A percentile compares a stretch with the other conserved stretches of the same genome.
Evolutionary conservation across 2,329 filamentous ascomycete species (phyloP).

Genomic region (Penicillium brasilianum): DNA sequence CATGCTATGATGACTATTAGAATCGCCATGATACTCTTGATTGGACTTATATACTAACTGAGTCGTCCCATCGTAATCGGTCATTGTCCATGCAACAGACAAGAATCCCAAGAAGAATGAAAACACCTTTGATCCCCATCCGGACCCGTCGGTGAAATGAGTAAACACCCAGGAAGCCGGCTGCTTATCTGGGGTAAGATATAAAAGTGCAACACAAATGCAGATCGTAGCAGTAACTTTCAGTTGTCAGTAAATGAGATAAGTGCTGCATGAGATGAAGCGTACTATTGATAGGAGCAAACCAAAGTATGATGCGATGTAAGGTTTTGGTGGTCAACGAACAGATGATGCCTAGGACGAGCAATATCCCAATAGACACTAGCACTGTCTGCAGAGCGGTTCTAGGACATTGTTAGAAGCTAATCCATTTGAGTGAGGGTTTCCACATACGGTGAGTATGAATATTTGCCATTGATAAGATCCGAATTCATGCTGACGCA

Average conservation of each 20-base stretch:
- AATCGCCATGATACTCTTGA: neutral
- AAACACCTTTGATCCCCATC: constrained; percentile 65
- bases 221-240: constrained; percentile 62
- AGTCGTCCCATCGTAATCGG: constrained; percentile 69
- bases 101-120: constrained; percentile 65
- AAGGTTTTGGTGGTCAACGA: constrained; percentile 65
- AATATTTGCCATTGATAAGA: constrained; percentile 56
- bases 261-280: neutral
- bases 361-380: constrained; percentile 61
- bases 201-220: constrained; percentile 64
- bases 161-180: constrained; percentile 65
- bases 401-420: constrained; percentile 42
- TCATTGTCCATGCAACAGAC: constrained; percentile 62
- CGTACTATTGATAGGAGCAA: constrained; percentile 67
- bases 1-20: constrained; percentile 53
- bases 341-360: constrained; percentile 63
- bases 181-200: constrained; percentile 64
- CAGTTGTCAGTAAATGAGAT: neutral
- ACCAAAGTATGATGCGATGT: constrained; percentile 66
- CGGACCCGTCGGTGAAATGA: constrained; percentile 65
- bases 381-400: constrained; percentile 64
- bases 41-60: constrained; percentile 52
- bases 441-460: constrained; percentile 61
- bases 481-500: constrained; percentile 65
- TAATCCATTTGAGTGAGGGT: neutral